Evolutionary conservation across 768 basidiomycete genomes (phyloP).

Genomic region (Dentipellis sp.): DNA sequence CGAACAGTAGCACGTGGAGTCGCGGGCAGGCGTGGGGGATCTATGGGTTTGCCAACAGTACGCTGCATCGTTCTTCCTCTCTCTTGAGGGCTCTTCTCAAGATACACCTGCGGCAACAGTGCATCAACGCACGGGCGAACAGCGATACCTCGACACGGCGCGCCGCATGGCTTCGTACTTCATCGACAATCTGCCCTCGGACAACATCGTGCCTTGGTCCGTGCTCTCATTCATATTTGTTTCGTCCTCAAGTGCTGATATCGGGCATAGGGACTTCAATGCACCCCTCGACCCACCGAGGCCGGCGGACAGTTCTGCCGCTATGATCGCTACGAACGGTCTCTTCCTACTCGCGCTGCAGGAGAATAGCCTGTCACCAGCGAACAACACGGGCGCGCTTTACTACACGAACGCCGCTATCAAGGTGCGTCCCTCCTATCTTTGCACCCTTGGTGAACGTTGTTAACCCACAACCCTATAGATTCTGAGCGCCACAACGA

Average conservation of each 20-base stretch:
- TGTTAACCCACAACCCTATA: background rate
- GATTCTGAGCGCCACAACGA: constrained; percentile 7
- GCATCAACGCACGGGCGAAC: constrained; percentile 43
- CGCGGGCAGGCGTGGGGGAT: constrained; percentile 69
- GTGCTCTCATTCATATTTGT: constrained; percentile 7
- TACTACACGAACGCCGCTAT: constrained; percentile 43
- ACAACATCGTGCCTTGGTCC: constrained; percentile 63
- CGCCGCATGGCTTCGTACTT: constrained; percentile 52
- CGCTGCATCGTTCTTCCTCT: constrained; percentile 14
- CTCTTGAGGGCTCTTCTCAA: background rate
- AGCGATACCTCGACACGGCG: constrained; percentile 50
- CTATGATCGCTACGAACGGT: constrained; percentile 51
- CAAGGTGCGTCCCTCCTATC: constrained; percentile 23
- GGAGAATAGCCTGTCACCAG: constrained; percentile 24
- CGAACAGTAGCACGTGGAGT: constrained; percentile 61
- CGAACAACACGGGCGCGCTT: constrained; percentile 20
- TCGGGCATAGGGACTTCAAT: constrained; percentile 54
- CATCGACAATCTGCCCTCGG: constrained; percentile 44
- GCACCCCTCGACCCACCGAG: constrained; percentile 49
- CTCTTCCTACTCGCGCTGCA: constrained; percentile 46
- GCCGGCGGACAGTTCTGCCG: constrained; percentile 64
- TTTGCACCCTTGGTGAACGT: background rate
- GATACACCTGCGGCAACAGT: constrained; percentile 27
- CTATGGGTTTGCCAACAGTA: constrained; percentile 63
- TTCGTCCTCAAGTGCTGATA: background rate